These are phyloP conservation scores for Fusarium buharicum DNA, from an alignment of 2,329 filamentous ascomycete species.

Conservation along the genomic window DNA sequence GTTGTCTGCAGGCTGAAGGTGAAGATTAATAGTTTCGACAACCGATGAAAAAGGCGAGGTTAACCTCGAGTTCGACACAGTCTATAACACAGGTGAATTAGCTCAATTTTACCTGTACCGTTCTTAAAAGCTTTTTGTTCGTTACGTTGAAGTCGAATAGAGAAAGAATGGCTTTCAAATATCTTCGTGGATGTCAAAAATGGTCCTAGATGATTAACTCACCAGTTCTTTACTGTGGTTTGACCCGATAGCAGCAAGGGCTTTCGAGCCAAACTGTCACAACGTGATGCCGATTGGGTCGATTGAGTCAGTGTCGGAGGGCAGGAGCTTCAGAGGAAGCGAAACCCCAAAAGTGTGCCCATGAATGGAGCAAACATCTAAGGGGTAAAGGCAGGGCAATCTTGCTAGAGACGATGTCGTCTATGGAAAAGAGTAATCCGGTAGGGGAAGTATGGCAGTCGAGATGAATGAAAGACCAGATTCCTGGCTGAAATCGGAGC, in stretches of 20 bases:
- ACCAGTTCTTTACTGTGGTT: background rate
- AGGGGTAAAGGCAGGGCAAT: background rate
- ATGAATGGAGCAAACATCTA: background rate
- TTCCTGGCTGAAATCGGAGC: constrained; percentile 13
- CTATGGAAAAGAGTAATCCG: background rate
- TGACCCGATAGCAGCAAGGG: background rate
- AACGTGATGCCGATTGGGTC: background rate
- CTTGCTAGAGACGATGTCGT: background rate
- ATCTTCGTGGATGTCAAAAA: background rate
- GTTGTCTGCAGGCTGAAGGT: background rate
- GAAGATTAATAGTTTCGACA: background rate
- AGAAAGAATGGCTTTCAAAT: background rate
- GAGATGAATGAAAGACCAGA: constrained; percentile 4
- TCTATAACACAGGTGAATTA: background rate
- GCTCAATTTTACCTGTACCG: background rate
- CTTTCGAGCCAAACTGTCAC: background rate
- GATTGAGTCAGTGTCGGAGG: background rate
- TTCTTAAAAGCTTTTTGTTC: background rate
- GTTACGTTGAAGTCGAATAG: background rate
- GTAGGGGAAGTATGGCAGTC: background rate
- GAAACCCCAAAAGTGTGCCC: background rate
- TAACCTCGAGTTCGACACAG: background rate
- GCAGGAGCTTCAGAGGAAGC: background rate
- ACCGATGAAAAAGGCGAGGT: background rate
- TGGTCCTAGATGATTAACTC: background rate